Conservation (phyloP, 2,329 filamentous ascomycete species). For the Volutella citrinella region DNA sequence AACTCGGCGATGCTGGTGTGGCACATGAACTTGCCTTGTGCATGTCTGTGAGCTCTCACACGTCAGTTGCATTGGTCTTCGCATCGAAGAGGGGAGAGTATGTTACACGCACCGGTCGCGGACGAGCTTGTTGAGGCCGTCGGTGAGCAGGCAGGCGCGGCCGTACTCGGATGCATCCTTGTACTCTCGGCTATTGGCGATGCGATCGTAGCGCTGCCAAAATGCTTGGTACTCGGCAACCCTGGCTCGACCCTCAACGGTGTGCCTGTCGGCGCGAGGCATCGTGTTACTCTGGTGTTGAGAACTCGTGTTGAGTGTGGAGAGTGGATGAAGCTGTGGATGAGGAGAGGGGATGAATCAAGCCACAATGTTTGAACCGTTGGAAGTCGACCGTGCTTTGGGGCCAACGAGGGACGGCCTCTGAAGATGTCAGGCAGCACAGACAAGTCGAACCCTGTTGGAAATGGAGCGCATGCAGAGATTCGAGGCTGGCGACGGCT, state of each 20-base stretch:
- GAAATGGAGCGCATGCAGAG: too few species aligned
- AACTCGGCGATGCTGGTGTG: conserved; percentile 11
- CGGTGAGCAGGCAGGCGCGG: conserved; percentile 11
- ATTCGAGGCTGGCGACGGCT: too few species aligned
- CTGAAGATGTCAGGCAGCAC: too few species aligned
- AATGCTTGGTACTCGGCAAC: conserved; percentile 24
- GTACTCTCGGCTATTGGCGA: conserved; percentile 13
- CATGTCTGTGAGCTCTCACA: conserved; percentile 9
- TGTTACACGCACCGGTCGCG: too few species aligned
- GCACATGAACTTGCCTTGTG: conserved; percentile 9
- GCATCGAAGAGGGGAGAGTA: too few species aligned
- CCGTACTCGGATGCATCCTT: not conserved
- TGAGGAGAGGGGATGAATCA: too few species aligned
- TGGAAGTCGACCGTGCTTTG: too few species aligned
- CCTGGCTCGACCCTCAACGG: conserved; percentile 7
- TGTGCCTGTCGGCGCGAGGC: conserved; percentile 8
- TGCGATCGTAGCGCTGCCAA: conserved; percentile 22
- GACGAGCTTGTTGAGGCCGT: conserved; percentile 8
- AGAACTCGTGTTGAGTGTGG: not conserved
- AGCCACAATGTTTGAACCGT: too few species aligned
- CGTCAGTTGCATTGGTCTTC: too few species aligned
- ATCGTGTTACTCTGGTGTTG: conserved; percentile 8
- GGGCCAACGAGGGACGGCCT: too few species aligned
- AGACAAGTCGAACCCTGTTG: too few species aligned
- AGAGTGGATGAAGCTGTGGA: not conserved